phyloP scores from a whole-genome alignment of 2,329 filamentous ascomycete genomes.

The Macroventuria anomochaeta region DNA sequence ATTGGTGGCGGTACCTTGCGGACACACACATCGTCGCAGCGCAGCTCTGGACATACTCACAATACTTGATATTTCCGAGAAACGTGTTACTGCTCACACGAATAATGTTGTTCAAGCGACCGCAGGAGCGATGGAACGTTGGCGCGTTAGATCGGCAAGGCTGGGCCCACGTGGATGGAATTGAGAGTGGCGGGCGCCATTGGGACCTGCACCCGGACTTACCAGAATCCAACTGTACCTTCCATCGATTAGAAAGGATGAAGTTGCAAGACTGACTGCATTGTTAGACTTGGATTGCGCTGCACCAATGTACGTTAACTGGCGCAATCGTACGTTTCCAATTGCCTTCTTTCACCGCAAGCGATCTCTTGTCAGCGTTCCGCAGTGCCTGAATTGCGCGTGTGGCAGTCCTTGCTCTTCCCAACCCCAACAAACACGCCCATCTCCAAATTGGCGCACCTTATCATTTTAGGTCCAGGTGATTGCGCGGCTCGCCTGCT shows the following conservation, averaged over 20 bases:
- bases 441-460: background rate
- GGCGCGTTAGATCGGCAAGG: background rate
- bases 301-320: too few species aligned
- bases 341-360: background rate
- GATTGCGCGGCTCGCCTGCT: background rate
- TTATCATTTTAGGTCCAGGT: background rate
- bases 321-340: too few species aligned
- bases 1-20: too few species aligned
- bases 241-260: too few species aligned
- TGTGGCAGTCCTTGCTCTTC: too few species aligned
- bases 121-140: background rate
- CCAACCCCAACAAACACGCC: too few species aligned
- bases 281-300: too few species aligned
- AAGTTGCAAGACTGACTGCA: too few species aligned
- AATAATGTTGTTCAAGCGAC: background rate
- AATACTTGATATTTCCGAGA: background rate
- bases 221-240: background rate
- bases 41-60: too few species aligned
- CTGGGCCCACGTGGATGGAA: background rate
- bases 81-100: background rate
- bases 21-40: background rate
- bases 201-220: background rate
- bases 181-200: constrained; percentile 6
- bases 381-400: background rate
- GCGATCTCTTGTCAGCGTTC: background rate